Conservation (phyloP, 176 grass and related monocot genomes). For the Zea luxurians region DNA sequence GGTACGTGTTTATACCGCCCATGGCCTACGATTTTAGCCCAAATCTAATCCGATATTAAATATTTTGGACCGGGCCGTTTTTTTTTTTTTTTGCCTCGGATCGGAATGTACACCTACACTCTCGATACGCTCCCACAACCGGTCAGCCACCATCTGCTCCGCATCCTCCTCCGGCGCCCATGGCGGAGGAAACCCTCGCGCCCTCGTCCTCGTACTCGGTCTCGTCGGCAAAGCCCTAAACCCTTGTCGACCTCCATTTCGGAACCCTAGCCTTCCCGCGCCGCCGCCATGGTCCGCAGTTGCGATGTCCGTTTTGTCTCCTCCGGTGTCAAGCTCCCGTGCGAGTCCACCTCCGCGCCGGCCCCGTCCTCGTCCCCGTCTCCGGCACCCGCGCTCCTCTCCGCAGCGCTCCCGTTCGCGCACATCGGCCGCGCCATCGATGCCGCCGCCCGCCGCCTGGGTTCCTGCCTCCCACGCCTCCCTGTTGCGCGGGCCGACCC, state of each 20-base stretch:
- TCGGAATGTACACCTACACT: too few species aligned
- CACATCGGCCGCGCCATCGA: constrained; percentile 58
- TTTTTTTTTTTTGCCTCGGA: too few species aligned
- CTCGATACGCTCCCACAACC: too few species aligned
- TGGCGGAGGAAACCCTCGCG: constrained; percentile 51
- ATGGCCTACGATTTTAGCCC: too few species aligned
- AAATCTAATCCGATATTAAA: too few species aligned
- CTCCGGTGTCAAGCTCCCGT: constrained; percentile 57
- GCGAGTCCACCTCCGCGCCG: neutral
- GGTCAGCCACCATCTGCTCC: too few species aligned
- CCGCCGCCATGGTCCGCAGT: constrained; percentile 29
- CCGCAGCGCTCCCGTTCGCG: constrained; percentile 71
- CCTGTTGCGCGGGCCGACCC: constrained; percentile 32
- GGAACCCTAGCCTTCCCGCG: too few species aligned
- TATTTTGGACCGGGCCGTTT: too few species aligned
- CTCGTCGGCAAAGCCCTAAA: constrained; percentile 36
- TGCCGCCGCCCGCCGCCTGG: constrained; percentile 23
- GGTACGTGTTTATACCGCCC: too few species aligned
- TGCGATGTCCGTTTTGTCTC: constrained; percentile 53
- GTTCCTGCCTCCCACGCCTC: constrained; percentile 32
- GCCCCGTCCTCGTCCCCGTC: neutral
- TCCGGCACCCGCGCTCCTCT: constrained; percentile 40
- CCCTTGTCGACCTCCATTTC: neutral
- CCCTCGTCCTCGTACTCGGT: neutral
- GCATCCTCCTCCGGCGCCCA: neutral